Evolutionary conservation across 495 filamentous ascomycete genomes (phyloP), one percentile per base, ranked within the genome.

Genomic region (Neurospora sp.): DNA sequence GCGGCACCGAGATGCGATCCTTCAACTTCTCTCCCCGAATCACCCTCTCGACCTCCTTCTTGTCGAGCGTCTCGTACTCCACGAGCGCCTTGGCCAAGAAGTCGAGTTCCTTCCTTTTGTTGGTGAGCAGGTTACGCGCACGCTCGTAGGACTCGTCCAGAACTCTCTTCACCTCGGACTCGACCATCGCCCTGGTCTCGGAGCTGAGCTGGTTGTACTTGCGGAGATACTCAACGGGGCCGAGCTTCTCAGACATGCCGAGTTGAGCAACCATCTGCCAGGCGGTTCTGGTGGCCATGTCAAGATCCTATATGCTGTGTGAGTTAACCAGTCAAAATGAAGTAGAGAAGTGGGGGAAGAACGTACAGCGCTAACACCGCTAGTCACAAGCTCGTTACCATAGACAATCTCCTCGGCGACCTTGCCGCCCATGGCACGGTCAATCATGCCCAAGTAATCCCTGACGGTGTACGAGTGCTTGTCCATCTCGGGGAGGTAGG

Each of bases 361-460:
- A 85, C 89, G 78, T 90, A 94, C 92, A 53, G 83, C 80, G 73
- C 91, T 89, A 70, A 90, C 92, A 71, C 96, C 96, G 76, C 88
- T 92, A 3, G 93, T 94, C 40, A 98, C 95, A 72, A 93, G 89
- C 68, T 97, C 94, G 22, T 88, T 80, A 4, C 96, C 96, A 75
- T 93, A 98, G 40, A 97, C 88, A 69, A 99, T 85, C 83, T 98
- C 94, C 79, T 99, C 96, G 0, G 96, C 96, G 39, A 93, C 92
- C 82, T 96, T 97, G 70, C 96, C 96, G 70, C 95, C 96, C 86
- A 98, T 91, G 45, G 89, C 86, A 48, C 92, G 87, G 77, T 95
- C 93, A 73, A 99, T 95, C 39, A 86, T 80, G 31, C 92, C 90
- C 71, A 94, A 74, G 71, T 92, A 90, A 73, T 94, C 89, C 73